Evolutionary conservation across 495 filamentous ascomycete species (phyloP), one percentile per base, ranked within the genome.

Genomic region (Daldinia grandis): DNA sequence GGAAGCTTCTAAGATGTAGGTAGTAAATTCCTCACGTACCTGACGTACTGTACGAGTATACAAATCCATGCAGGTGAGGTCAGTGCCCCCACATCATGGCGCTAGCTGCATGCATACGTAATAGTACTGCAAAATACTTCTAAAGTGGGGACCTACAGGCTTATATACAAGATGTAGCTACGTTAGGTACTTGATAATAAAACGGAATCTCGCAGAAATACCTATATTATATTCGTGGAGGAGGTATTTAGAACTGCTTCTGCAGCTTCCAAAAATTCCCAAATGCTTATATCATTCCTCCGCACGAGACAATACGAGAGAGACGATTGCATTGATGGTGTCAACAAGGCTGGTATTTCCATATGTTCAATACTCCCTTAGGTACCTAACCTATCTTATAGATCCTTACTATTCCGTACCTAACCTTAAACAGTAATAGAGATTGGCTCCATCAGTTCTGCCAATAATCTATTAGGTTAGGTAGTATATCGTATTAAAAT

Each of bases 191-290:
- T 19, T 19, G 28, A 33, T 19, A n/a, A 47, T 40, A 21, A 47
- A 64, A 59, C 66, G 60, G 60, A 60, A 59, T 54, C 35, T 64
- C 12, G 54, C 54, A 64, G 55, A 44, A 25, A 42, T 62, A n/a
- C n/a, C n/a, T n/a, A 31, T 40, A 49, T 17, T 49, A 4, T 50
- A 50, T 14, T 14, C 30, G 49, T 30, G 14, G n/a, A 27, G 24
- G 14, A 30, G n/a, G 12, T 53, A 30, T 53, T 28, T 28, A 30
- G 6, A 53, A 8, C 2, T 0, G 44, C 14, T 10, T 17, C 0
- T 49, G 19, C 25, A 3, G 2, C 21, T 2, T 49, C 15, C 2
- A n/a, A 40, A 40, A n/a, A 40, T 17, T 1, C 6, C 37, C 5
- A 40, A 40, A 9, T 40, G 42, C 42, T 47, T 9, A 47, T 10